phyloP scores from a whole-genome alignment of 164 flowering plant genomes.

The Chloranthus sessilifolius region DNA sequence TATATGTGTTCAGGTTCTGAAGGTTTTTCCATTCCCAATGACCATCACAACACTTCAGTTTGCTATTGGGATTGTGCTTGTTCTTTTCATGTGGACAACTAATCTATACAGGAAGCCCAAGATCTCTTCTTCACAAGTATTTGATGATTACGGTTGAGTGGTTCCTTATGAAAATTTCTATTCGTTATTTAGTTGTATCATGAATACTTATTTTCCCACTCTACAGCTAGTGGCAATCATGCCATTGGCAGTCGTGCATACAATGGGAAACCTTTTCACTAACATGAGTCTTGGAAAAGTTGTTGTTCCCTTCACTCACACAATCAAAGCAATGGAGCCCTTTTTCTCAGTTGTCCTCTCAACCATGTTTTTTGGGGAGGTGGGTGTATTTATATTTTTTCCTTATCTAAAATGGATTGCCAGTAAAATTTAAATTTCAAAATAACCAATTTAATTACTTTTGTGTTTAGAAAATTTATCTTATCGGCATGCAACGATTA shows the following conservation, averaged over 20 bases:
- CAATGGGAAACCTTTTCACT: conserved; percentile 84
- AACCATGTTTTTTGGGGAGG: conserved; percentile 88
- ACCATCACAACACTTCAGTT: conserved; percentile 54
- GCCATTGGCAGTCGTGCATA: conserved; percentile 78
- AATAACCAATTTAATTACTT: no score
- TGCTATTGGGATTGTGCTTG: conserved; percentile 54
- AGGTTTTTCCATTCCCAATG: conserved; percentile 56
- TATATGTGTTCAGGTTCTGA: conserved; percentile 61
- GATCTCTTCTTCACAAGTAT: conserved; percentile 56
- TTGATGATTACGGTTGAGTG: neutral
- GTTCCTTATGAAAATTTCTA: no score
- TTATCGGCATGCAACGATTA: no score
- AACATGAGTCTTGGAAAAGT: conserved; percentile 97
- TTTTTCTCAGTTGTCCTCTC: conserved; percentile 89
- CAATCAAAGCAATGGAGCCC: conserved; percentile 94
- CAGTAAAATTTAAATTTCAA: no score
- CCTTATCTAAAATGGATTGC: no score
- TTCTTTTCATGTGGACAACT: conserved; percentile 51
- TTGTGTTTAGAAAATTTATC: no score
- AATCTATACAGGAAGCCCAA: conserved; percentile 61
- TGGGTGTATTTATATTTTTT: conserved; percentile 10
- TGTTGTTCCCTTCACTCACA: conserved; percentile 90
- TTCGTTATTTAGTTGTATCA: neutral
- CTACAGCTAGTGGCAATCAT: conserved; percentile 67
- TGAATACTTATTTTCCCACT: no score